Evolutionary conservation across 306 rosid genomes (phyloP).

Genomic region (Senna tora): DNA sequence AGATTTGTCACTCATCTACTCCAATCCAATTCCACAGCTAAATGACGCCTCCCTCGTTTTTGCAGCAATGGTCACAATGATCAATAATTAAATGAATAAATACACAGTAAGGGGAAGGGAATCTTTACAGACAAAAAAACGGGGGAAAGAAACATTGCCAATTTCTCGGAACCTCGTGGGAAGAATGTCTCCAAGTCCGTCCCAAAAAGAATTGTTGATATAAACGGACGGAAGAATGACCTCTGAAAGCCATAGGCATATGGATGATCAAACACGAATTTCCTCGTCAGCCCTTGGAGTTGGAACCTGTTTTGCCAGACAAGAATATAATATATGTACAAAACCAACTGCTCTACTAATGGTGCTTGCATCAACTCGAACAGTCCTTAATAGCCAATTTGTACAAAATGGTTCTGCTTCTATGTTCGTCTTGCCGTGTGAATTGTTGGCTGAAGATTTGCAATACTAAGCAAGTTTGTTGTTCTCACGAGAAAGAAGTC

Average conservation of each 20-base stretch:
- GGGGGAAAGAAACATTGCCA: background rate
- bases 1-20: background rate
- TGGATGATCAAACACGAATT: background rate
- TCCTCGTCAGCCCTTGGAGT: background rate
- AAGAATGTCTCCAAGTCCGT: background rate
- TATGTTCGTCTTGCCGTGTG: conserved; percentile 11
- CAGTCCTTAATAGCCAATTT: too few relatives aligned
- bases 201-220: background rate
- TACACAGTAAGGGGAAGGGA: background rate
- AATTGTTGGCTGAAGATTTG: background rate
- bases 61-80: background rate
- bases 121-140: conserved; percentile 1
- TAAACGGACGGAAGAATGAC: background rate
- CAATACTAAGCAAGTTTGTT: too few relatives aligned
- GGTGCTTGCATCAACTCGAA: background rate
- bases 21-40: background rate
- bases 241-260: background rate
- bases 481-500: conserved; percentile 57
- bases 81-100: conserved; percentile 4
- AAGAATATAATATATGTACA: background rate
- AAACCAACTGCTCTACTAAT: background rate
- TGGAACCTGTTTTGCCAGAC: background rate
- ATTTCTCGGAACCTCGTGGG: background rate
- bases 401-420: background rate
- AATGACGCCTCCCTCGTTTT: background rate